A percentile compares a stretch with the other conserved stretches of the same genome.
phyloP scores from a whole-genome alignment of 352 stramenopile genomes.

The Globisporangium radiosum region DNA sequence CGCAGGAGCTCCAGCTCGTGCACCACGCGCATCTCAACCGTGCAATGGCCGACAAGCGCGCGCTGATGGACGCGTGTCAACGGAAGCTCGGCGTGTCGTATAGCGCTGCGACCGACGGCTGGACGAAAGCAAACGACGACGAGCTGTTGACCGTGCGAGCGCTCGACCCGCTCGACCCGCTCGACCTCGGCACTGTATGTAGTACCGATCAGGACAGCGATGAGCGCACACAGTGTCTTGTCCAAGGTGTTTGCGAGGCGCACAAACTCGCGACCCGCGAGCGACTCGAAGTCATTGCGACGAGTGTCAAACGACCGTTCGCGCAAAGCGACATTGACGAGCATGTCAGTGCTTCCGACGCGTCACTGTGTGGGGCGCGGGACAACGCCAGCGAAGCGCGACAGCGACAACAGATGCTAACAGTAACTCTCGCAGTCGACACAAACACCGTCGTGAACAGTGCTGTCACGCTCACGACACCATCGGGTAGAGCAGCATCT shows the following conservation, averaged over 20 bases:
- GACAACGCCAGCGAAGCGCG: slow-evolving; percentile 4
- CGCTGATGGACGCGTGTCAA: slow-evolving; percentile 18
- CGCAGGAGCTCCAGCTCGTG: slow-evolving; percentile 31
- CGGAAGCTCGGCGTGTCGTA: slow-evolving; percentile 18
- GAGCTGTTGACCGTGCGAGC: slow-evolving; percentile 8
- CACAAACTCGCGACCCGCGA: slow-evolving; percentile 5
- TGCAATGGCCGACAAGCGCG: slow-evolving; percentile 29
- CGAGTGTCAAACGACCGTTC: slow-evolving; percentile 16
- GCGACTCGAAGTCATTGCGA: slow-evolving; percentile 17
- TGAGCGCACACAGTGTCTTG: no score
- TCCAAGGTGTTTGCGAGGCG: no score
- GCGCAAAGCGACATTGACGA: not conserved
- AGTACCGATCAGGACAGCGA: not conserved
- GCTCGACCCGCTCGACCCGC: not conserved
- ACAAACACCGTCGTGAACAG: no score
- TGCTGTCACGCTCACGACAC: no score
- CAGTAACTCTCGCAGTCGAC: no score
- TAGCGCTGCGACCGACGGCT: slow-evolving; percentile 1
- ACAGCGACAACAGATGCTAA: no score
- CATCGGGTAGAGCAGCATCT: not conserved
- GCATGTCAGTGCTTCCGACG: slow-evolving; percentile 1
- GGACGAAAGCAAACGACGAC: slow-evolving; percentile 6
- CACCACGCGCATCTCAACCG: slow-evolving; percentile 27
- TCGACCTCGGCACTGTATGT: not conserved
- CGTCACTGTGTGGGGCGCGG: not conserved